A percentile compares a stretch with the other conserved stretches of the same genome.
phyloP scores from a whole-genome alignment of 179 eudicot genomes.

The Gypsophila paniculata region DNA sequence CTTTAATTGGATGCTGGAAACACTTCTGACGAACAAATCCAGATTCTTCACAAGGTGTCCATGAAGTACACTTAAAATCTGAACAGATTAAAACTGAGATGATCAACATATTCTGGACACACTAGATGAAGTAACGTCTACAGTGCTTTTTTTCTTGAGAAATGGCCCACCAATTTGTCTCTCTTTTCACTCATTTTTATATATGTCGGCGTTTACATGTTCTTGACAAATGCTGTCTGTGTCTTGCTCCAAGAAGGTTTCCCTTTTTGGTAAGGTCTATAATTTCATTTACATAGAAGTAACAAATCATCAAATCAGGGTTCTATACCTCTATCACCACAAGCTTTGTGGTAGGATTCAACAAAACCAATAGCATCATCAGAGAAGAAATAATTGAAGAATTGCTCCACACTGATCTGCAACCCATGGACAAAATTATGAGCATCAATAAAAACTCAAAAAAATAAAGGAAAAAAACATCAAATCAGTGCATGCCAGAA shows the following conservation, averaged over 20 bases:
- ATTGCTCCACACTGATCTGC: constrained; percentile 75
- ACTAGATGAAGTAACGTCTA: constrained; percentile 2
- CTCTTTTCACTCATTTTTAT: too few species aligned
- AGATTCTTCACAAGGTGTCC: constrained; percentile 57
- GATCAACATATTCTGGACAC: constrained; percentile 6
- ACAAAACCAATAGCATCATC: constrained; percentile 58
- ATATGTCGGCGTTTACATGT: background rate
- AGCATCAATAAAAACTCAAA: background rate
- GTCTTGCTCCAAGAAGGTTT: background rate
- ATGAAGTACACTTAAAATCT: constrained; percentile 70
- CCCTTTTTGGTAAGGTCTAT: background rate
- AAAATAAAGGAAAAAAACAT: too few species aligned
- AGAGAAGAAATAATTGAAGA: constrained; percentile 67
- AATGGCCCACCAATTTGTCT: too few species aligned
- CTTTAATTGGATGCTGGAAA: constrained; percentile 85
- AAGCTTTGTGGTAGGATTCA: constrained; percentile 60
- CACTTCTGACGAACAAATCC: constrained; percentile 63
- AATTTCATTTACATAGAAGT: background rate
- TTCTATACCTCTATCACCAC: constrained; percentile 83
- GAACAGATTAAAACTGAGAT: constrained; percentile 22
- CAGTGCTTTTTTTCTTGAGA: background rate
- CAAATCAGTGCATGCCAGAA: constrained; percentile 3
- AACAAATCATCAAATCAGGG: constrained; percentile 2
- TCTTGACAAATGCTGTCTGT: background rate
- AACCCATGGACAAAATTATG: constrained; percentile 19